Base-by-base conservation (phyloP, 768 basidiomycete genomes). In the Leucocoprinus birnbaumii region DNA sequence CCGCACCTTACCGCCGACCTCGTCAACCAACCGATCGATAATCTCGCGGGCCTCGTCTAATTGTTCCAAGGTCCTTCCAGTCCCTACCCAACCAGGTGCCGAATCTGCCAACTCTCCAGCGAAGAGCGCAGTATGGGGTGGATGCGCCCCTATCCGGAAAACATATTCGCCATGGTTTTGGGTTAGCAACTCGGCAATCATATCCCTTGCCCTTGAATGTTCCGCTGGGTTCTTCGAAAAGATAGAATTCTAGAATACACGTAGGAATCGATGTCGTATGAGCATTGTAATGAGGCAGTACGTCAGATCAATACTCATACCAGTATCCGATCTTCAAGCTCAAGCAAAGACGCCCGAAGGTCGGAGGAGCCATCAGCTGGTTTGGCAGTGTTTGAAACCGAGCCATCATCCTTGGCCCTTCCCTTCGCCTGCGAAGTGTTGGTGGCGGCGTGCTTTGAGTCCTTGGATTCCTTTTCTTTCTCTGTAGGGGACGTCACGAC, bases 1-100 rank as follows among this genome's bases (percentile, higher is more conserved):
- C 55, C 65, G 16, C 54, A 91, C 90, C 76, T 89, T 87, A 18
- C 87, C 91, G 16, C 91, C 91, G 35, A 93, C 78, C 62, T 93
- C 91, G 55, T 91, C 89, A 0, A 84, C 84, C 21, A 90, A 66
- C 2, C 51, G 63, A 13, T 80, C 73, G 26, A 93, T 77, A 61
- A 91, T 89, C 55, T 89, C 88, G 0, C 84, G 83, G 22, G 90
- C 66, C 2, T 53, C 63, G 11, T 80, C 72, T 7, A 91, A 60
- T 55, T 90, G 82, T 34, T 79, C 76, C 14, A 68, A 65, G 0
- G 82, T 80, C 41, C 82, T 70, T 18, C 70, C 47, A 8, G 68
- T 69, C 9, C 89, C 88, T 9, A 68, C 70, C 85, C 85, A 86
- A 7, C 74, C 83, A 26, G 76, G 71, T 1, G 68, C 59, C n/a